Conservation (phyloP, 1,139 yeast species). For the Kurtzmaniella quercitrusa region DNA sequence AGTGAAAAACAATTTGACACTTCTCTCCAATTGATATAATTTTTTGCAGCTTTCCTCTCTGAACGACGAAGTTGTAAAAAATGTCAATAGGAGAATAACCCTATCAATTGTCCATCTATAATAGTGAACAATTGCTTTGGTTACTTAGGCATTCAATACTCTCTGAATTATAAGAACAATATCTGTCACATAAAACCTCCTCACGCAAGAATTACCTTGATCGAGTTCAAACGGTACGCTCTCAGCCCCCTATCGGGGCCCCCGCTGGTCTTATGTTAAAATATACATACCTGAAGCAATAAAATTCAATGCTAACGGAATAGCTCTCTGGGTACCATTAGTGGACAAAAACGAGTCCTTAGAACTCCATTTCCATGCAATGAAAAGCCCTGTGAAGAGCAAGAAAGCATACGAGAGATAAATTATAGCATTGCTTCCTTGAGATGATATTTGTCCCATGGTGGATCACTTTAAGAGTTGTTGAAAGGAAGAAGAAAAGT, state of each 20-base stretch:
- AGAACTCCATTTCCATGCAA: conserved; percentile 51
- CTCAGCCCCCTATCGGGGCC: conserved; percentile 55
- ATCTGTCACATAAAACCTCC: conserved; percentile 37
- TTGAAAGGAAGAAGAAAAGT: neutral
- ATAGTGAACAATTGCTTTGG: too few species aligned
- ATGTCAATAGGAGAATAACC: too few species aligned
- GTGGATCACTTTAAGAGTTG: neutral
- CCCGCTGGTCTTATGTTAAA: conserved; percentile 41
- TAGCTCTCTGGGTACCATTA: conserved; percentile 73
- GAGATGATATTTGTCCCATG: conserved; percentile 32
- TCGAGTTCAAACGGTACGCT: conserved; percentile 79
- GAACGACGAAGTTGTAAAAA: too few species aligned
- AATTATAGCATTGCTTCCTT: conserved; percentile 65
- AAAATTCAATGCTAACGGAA: conserved; percentile 82
- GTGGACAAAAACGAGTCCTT: conserved; percentile 61
- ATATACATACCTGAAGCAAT: conserved; percentile 80
- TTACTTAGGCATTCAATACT: too few species aligned
- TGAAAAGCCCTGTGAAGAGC: conserved; percentile 52
- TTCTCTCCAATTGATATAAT: too few species aligned
- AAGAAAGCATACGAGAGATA: conserved; percentile 69
- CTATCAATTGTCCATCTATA: too few species aligned
- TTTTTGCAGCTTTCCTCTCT: too few species aligned
- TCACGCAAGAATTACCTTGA: conserved; percentile 88
- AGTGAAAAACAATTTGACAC: neutral
- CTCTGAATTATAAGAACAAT: too few species aligned